Conservation (phyloP, 2,329 filamentous ascomycete species). For the Cladosporium sp. region DNA sequence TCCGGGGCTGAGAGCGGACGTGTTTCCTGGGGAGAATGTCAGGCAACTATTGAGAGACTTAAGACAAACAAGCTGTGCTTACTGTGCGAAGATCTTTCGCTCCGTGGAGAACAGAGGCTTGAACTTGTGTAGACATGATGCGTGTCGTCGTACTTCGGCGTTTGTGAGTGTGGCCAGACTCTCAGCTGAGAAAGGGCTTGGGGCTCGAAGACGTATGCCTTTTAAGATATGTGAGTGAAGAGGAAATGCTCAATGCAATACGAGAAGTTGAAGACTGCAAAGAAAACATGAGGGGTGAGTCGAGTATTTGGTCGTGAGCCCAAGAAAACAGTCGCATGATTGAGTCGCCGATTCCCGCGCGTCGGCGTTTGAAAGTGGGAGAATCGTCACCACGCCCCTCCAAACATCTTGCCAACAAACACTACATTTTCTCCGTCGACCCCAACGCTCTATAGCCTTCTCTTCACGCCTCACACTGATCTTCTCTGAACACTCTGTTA, state of each 20-base stretch:
- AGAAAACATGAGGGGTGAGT: too few relatives aligned
- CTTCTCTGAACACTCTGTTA: too few relatives aligned
- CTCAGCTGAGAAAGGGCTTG: too few relatives aligned
- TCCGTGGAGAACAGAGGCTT: constrained; percentile 53
- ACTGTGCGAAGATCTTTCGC: constrained; percentile 56
- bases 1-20: constrained; percentile 43
- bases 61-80: constrained; percentile 20
- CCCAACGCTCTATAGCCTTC: not conserved
- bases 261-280: too few relatives aligned
- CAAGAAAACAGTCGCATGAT: too few relatives aligned
- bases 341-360: too few relatives aligned
- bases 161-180: not conserved
- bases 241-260: too few relatives aligned
- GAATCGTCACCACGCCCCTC: constrained; percentile 4
- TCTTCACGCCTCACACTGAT: not conserved
- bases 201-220: too few relatives aligned
- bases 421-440: not conserved
- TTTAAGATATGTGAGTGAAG: too few relatives aligned
- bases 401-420: not conserved
- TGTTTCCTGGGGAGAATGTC: constrained; percentile 41
- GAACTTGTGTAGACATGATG: constrained; percentile 30
- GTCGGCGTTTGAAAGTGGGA: constrained; percentile 10
- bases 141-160: not conserved
- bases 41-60: not conserved
- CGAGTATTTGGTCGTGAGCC: too few relatives aligned